Conservation (phyloP, 176 grass and related monocot species). For the Coix lacrymajobi region DNA sequence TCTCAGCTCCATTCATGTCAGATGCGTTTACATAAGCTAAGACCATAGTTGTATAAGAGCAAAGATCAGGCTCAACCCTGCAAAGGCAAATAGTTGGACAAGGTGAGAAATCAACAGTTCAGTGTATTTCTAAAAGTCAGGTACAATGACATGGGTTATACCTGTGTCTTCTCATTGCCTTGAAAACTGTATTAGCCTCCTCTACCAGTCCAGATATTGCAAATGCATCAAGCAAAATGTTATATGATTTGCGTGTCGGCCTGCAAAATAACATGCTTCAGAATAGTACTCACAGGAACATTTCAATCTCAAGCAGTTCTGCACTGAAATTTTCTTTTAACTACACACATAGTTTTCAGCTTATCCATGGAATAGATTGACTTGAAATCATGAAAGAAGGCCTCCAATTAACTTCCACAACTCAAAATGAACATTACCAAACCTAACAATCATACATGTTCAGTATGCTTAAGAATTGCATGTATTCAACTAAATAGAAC, state of each 20-base stretch:
- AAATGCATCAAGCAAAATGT: constrained; percentile 95
- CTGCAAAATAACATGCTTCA: constrained; percentile 36
- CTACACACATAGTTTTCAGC: background rate
- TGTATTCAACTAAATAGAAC: background rate
- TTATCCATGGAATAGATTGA: background rate
- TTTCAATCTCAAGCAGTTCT: constrained; percentile 6
- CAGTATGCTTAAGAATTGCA: background rate
- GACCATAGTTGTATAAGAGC: constrained; percentile 90
- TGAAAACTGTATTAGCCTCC: constrained; percentile 88
- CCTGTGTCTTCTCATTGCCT: constrained; percentile 84
- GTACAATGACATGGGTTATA: constrained; percentile 14
- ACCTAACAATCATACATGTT: background rate
- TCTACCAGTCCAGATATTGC: constrained; percentile 91
- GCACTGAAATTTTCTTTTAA: background rate
- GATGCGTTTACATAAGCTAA: constrained; percentile 91
- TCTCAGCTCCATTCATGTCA: constrained; percentile 85
- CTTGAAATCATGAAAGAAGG: background rate
- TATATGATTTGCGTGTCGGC: constrained; percentile 90
- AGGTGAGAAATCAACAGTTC: constrained; percentile 13
- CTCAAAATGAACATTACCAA: background rate
- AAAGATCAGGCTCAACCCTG: constrained; percentile 86
- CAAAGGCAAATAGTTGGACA: constrained; percentile 4
- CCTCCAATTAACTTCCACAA: background rate
- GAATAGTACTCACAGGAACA: constrained; percentile 13
- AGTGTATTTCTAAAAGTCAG: constrained; percentile 4